A percentile compares a stretch with the other conserved stretches of the same genome.
These are phyloP conservation scores for Usnea hakonensis DNA, from an alignment of 495 filamentous ascomycete genomes.

Conservation along the genomic window DNA sequence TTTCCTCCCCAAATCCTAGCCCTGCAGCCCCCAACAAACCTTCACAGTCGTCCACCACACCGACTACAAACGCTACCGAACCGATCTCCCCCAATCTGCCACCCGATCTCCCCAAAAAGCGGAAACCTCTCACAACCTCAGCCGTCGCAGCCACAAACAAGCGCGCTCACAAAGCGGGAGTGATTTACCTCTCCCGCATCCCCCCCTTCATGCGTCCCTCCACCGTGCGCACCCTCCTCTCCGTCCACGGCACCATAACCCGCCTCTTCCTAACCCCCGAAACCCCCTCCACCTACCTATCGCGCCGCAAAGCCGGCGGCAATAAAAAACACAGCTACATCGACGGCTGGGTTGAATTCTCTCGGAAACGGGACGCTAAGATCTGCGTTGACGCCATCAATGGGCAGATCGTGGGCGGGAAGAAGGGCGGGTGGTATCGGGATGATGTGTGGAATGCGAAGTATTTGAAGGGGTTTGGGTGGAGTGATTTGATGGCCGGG, in stretches of 20 bases:
- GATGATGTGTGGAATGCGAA: slow-evolving; percentile 88
- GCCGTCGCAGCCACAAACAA: slow-evolving; percentile 14
- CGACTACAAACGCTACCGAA: neutral
- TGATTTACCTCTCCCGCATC: slow-evolving; percentile 77
- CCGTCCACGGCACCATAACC: slow-evolving; percentile 69
- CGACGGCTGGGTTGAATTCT: slow-evolving; percentile 94
- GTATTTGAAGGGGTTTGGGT: slow-evolving; percentile 82
- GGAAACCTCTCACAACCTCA: neutral
- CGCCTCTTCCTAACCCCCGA: slow-evolving; percentile 85
- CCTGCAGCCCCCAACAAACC: neutral
- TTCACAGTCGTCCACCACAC: neutral
- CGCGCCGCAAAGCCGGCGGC: slow-evolving; percentile 57
- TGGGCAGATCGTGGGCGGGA: slow-evolving; percentile 71
- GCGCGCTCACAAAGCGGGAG: slow-evolving; percentile 46
- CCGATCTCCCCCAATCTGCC: slow-evolving; percentile 13
- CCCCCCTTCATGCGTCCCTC: slow-evolving; percentile 92
- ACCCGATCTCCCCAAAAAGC: slow-evolving; percentile 29
- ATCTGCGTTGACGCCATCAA: slow-evolving; percentile 79
- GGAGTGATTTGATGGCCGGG: slow-evolving; percentile 58
- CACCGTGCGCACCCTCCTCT: slow-evolving; percentile 68
- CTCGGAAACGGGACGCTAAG: slow-evolving; percentile 69
- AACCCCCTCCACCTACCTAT: slow-evolving; percentile 51
- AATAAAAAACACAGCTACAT: slow-evolving; percentile 84
- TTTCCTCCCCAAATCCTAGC: neutral
- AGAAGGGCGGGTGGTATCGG: slow-evolving; percentile 80